These are phyloP conservation scores for Closterium sp. DNA, from an alignment of 139 green algal genomes.

Conservation along the genomic window DNA sequence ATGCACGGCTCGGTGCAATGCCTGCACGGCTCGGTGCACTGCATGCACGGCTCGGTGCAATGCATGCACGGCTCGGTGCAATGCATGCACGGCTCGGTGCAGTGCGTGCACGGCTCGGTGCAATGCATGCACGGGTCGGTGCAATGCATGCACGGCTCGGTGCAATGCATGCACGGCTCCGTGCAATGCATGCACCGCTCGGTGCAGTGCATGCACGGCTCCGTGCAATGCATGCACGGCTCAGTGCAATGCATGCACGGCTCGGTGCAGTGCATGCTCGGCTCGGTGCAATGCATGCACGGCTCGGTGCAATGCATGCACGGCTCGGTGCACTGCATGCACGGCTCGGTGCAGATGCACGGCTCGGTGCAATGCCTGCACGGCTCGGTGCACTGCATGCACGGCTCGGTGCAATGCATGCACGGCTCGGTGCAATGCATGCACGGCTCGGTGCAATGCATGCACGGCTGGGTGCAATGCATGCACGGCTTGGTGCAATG, in stretches of 20 bases:
- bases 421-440: background rate
- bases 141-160: background rate
- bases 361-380: background rate
- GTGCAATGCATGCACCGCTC: too few relatives aligned
- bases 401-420: background rate
- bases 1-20: too few relatives aligned
- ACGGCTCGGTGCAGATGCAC: too few relatives aligned
- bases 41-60: background rate
- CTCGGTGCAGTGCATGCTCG: too few relatives aligned
- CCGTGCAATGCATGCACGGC: constrained; percentile 3
- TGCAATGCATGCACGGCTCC: background rate
- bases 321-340: background rate
- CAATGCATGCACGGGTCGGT: background rate
- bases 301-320: background rate
- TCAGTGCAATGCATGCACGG: background rate
- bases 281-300: background rate
- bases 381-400: background rate
- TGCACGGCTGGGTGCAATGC: background rate
- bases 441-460: background rate
- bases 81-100: background rate
- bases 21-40: background rate
- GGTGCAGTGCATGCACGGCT: background rate
- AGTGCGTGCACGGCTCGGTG: too few relatives aligned
- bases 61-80: background rate
- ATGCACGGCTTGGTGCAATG: background rate